A percentile compares a stretch with the other conserved stretches of the same genome.
Evolutionary conservation across 495 filamentous ascomycete species (phyloP).

Genomic region (Friedmanniomyces endolithicus): DNA sequence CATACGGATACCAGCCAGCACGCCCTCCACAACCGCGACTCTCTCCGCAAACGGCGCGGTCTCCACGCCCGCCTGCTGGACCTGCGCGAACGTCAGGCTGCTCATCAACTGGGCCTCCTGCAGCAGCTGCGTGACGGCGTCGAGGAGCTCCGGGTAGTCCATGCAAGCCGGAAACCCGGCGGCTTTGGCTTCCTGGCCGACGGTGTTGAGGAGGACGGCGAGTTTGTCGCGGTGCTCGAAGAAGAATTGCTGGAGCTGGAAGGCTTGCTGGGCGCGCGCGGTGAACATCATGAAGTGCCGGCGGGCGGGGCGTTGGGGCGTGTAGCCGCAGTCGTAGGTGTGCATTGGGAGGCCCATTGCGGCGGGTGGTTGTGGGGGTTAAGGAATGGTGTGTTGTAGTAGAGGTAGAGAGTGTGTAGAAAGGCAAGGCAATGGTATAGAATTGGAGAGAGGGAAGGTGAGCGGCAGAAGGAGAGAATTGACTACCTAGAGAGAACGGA

Average conservation of each 20-base stretch:
- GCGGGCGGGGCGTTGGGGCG: neutral
- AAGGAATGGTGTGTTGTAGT: neutral
- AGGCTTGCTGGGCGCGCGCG: slow-evolving; percentile 1
- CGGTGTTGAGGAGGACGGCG: slow-evolving; percentile 4
- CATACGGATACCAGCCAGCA: neutral
- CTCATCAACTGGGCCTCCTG: slow-evolving; percentile 3
- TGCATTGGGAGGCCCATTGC: neutral
- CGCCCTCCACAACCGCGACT: slow-evolving; percentile 1
- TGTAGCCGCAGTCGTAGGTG: neutral
- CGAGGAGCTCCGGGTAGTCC: slow-evolving; percentile 10
- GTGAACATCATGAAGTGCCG: slow-evolving; percentile 12
- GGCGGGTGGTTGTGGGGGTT: neutral
- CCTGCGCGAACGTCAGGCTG: slow-evolving; percentile 8
- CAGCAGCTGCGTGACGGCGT: slow-evolving; percentile 6
- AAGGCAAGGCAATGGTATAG: neutral
- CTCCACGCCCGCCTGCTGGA: slow-evolving; percentile 3
- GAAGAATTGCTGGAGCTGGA: slow-evolving; percentile 8
- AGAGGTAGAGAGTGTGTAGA: neutral
- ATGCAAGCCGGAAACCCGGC: slow-evolving; percentile 3
- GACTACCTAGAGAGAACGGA: neutral
- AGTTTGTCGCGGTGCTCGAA: slow-evolving; percentile 9
- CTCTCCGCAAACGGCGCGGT: slow-evolving; percentile 7
- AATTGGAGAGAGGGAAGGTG: neutral
- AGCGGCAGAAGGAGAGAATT: neutral
- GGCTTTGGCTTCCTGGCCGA: slow-evolving; percentile 2